Conservation (phyloP, 2,329 filamentous ascomycete species). For the Pestalotiopsis fici region DNA sequence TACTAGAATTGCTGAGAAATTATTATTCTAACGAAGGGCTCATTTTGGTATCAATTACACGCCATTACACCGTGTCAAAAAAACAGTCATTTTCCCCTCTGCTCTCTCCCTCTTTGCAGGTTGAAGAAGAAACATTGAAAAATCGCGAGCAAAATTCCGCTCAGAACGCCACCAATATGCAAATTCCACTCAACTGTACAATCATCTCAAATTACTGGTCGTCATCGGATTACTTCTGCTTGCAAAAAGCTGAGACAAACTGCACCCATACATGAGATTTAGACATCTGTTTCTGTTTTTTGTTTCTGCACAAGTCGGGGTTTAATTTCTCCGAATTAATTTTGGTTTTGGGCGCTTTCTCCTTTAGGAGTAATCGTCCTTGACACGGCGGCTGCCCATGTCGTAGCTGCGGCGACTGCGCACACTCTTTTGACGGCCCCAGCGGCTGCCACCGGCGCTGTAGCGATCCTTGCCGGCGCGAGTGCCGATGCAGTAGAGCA, state of each 20-base stretch:
- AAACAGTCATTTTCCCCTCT: not conserved
- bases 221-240: not conserved
- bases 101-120: not conserved
- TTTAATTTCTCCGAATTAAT: not conserved
- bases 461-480: slow-evolving; percentile 44
- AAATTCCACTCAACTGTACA: not conserved
- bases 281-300: too few species aligned
- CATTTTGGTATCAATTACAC: slow-evolving; percentile 1
- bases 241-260: not conserved
- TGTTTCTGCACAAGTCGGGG: not conserved
- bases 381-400: slow-evolving; percentile 61
- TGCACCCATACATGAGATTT: too few species aligned
- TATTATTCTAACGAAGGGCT: not conserved
- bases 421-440: slow-evolving; percentile 50
- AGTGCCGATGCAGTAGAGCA: slow-evolving; percentile 68
- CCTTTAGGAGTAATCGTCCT: slow-evolving; percentile 66
- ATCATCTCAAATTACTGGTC: not conserved
- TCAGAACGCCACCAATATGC: not conserved
- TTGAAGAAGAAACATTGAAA: not conserved
- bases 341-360: not conserved
- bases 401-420: slow-evolving; percentile 57
- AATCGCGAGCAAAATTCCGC: not conserved
- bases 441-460: slow-evolving; percentile 39
- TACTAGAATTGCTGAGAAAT: not conserved
- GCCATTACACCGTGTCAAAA: not conserved